Base-by-base conservation (phyloP, 2,329 filamentous ascomycete genomes). In the Pestalotiopsis sp. region DNA sequence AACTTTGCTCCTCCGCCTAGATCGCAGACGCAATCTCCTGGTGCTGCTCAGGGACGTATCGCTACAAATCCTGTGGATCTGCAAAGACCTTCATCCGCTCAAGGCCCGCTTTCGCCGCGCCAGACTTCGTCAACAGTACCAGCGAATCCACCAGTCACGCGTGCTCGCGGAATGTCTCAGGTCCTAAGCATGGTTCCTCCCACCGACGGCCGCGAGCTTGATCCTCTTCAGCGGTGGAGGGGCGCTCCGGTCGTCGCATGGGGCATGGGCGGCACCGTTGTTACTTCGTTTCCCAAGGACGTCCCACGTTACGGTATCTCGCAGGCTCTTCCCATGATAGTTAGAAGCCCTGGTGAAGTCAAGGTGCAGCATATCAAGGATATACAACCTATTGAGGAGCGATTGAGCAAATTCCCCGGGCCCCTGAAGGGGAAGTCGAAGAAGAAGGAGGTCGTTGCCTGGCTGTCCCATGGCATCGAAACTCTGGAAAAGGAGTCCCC, bases 361-460 rank as follows among this genome's bases (percentile, higher is more conserved):
- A 93, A 91, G 74, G 83, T 95, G n/a, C 87, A 90, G 70, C 92
- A 88, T 73, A 86, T 93, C 70, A 96, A 92, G 77, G 90, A 94
- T 58, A 84, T 93, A 38, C 83, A 93, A 59, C 90, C 93, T 4
- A 83, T 94, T 9, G 84, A 89, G 27, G 93, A 96, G 41, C 87
- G 90, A 2, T 83, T 96, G 63, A 87, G 89, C 20, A 94, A 91
- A 73, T 98, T 98, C 75, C 96, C 96, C 0, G 96, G 96, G 0
- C 96, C 97, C 3, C 83, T 99, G 36, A 94, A 92, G 79, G 88
- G 90, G 56, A 98, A 98, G 78, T 90, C 91, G 1, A 98, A 97
- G 85, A 99, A 99, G 85, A 99, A 98, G 83, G 95, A 99, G 67
- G 88, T 94, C 0, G 74, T 95, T 58, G 81, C 89, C 2, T 99